Evolutionary conservation across 2,329 filamentous ascomycete genomes (phyloP), one percentile per base, ranked within the genome.

Genomic region (Cordyceps sp.): DNA sequence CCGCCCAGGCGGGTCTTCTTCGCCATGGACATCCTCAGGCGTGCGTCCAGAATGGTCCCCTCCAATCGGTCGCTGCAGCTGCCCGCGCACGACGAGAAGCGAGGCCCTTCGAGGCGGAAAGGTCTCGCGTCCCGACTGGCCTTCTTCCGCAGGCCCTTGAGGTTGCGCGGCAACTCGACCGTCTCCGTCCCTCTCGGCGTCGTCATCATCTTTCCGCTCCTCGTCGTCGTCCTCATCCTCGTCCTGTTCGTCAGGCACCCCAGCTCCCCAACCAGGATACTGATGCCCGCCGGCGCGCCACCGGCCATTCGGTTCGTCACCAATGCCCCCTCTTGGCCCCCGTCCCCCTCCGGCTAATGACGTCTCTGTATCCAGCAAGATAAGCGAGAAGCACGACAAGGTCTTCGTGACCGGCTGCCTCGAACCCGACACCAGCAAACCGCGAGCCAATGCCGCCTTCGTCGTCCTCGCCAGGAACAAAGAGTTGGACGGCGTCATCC

Each of bases 371-470:
- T 42, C 47, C 49, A 93, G 86, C 45, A 88, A 85, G 73, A 98
- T 98, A 46, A 93, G 80, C 59, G 90, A 96, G 59, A 82, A 92
- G 48, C 74, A 96, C 57, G 90, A 98, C 59, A 93, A 93, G 58
- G 85, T 94, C 32, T 98, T 98, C 48, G 80, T 85, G 31, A 81
- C 76, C 24, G 90, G 90, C 42, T 98, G 90, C 53, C 69, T 83
- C 46, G 76, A 86, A 43, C 77, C 80, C 30, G 78, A 92, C 47
- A 80, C 76, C 22, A 74, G 72, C 42, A 67, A 75, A 38, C 83
- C 84, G 26, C 73, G 85, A 49, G 90, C 83, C 43, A 98, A 96
- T 50, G 90, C 83, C 37, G 88, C 84, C 18, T 93, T 98, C 48
- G 90, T 98, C 40, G 85, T 98, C 25, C 69, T 98, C 37, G 90